These are phyloP conservation scores for Neurospora sp. DNA, from an alignment of 495 filamentous ascomycete species.

Conservation along the genomic window DNA sequence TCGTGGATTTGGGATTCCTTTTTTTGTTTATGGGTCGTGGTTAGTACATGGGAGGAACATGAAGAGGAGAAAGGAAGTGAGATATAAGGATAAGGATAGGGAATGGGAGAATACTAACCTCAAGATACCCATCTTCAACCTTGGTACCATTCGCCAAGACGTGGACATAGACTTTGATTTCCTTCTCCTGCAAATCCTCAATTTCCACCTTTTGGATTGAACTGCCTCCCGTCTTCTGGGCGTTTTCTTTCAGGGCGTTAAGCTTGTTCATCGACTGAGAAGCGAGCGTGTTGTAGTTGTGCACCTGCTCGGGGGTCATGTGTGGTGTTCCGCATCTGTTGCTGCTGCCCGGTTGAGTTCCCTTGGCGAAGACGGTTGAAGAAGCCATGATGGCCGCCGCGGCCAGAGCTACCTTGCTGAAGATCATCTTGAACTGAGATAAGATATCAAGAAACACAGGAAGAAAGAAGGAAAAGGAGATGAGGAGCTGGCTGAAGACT, in stretches of 20 bases:
- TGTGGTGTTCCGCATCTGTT: not conserved
- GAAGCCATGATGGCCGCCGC: not conserved
- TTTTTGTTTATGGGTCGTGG: not conserved
- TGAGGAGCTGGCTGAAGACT: not conserved
- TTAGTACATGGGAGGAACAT: not conserved
- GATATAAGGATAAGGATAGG: not conserved
- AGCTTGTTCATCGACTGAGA: not conserved
- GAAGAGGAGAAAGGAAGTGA: not conserved
- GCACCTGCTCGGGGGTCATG: not conserved
- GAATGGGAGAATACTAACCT: not conserved
- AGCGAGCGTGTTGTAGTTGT: not conserved
- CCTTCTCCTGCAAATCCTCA: not conserved
- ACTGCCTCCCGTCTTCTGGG: not conserved
- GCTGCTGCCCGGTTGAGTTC: not conserved
- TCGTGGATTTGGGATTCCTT: not conserved
- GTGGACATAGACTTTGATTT: conserved; percentile 1
- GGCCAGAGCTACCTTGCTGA: not conserved
- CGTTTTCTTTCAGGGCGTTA: not conserved
- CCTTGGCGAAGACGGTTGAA: not conserved
- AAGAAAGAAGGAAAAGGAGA: not conserved
- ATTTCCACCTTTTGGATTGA: not conserved
- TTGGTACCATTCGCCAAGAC: conserved; percentile 4
- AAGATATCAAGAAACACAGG: not conserved
- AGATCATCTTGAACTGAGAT: not conserved
- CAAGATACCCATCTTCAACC: conserved; percentile 1